Percentiles rank a stretch among this genome's conserved stretches.
Evolutionary conservation across 352 stramenopile genomes (phyloP).

Genomic region (Phytophthora fragariae): DNA sequence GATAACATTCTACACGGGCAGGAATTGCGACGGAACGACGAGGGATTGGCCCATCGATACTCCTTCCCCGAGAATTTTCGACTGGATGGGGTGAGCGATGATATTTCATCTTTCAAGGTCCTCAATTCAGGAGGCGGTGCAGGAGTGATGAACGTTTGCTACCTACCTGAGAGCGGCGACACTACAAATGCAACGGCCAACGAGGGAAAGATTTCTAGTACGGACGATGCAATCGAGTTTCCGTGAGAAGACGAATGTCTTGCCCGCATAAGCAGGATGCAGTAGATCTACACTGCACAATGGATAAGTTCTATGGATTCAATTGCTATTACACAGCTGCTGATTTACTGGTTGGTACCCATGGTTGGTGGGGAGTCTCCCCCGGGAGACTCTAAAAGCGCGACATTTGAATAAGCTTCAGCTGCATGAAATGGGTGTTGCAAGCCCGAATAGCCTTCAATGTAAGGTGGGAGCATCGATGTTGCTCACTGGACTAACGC

Average conservation of each 20-base stretch:
- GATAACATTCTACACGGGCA: conserved; percentile 18
- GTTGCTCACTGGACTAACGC: too few relatives aligned
- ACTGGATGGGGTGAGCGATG: conserved; percentile 24
- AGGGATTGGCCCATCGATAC: conserved; percentile 1
- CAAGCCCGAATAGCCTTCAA: too few relatives aligned
- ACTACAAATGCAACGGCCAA: neutral
- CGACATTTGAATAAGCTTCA: too few relatives aligned
- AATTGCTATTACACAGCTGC: too few relatives aligned
- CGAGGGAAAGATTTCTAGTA: neutral
- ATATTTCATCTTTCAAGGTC: conserved; percentile 20
- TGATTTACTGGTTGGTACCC: too few relatives aligned
- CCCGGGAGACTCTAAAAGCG: too few relatives aligned
- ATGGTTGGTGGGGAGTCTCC: too few relatives aligned
- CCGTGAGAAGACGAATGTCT: neutral
- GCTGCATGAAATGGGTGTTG: too few relatives aligned
- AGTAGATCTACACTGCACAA: neutral
- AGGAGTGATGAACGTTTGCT: neutral
- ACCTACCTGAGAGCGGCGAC: neutral
- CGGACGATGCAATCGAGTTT: neutral
- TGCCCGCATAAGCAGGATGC: neutral
- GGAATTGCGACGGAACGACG: neutral
- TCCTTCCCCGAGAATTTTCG: conserved; percentile 19
- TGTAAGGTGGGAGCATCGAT: too few relatives aligned
- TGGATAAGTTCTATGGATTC: too few relatives aligned
- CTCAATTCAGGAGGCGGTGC: conserved; percentile 1